phyloP scores from a whole-genome alignment of 1,284 basidiomycete genomes.

The Hemileia vastatrix region DNA sequence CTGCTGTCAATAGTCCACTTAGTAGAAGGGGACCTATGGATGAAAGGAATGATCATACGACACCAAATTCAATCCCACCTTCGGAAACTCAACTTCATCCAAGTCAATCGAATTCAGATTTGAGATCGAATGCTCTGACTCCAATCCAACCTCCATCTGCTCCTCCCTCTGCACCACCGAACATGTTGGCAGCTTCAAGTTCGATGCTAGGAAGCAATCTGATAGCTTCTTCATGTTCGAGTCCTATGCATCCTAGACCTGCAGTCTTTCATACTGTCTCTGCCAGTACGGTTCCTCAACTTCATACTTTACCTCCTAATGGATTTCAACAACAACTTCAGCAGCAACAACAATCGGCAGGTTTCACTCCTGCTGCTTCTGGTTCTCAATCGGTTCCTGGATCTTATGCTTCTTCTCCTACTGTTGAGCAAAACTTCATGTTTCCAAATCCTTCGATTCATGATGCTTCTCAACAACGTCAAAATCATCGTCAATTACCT shows the following conservation, averaged over 20 bases:
- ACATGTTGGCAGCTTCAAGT: conserved; percentile 3
- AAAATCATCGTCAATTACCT: not conserved
- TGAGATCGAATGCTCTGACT: conserved; percentile 27
- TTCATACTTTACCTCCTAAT: conserved; percentile 5
- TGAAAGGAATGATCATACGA: too few relatives aligned
- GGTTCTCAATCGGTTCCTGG: not conserved
- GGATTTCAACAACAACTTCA: conserved; percentile 8
- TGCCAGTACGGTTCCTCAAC: conserved; percentile 12
- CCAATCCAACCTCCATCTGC: conserved; percentile 26
- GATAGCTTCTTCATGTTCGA: not conserved
- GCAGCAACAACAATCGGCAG: conserved; percentile 4
- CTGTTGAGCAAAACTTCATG: not conserved
- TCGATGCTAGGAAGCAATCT: not conserved
- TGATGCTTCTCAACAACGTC: not conserved
- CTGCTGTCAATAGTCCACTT: too few relatives aligned
- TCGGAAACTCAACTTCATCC: not conserved
- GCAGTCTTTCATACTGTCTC: conserved; percentile 18
- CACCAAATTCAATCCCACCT: not conserved
- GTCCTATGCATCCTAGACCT: not conserved
- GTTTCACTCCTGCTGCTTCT: not conserved
- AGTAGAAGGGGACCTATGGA: too few relatives aligned
- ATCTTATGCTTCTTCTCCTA: not conserved
- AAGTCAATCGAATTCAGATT: not conserved
- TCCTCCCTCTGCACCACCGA: conserved; percentile 26
- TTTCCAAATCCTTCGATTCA: not conserved